Evolutionary conservation across 306 rosid species (phyloP), one percentile per base, ranked within the genome.

Genomic region (Lotus japonicus): DNA sequence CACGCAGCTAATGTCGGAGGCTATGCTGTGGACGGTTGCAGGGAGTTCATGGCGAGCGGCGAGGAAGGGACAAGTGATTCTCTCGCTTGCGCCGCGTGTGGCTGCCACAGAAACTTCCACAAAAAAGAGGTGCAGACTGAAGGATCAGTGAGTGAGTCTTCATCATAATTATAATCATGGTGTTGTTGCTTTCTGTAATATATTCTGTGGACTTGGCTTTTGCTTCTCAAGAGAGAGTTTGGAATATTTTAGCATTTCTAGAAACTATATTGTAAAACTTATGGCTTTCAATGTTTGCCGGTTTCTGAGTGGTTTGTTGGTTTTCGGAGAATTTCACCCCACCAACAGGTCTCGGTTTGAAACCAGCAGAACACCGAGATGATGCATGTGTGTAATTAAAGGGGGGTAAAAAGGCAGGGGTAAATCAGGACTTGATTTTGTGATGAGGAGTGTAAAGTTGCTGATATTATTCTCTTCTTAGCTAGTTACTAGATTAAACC

Each of bases 1-100:
- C 98, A 92, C 5, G 98, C 98, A 0, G 98, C 97, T 0, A 84
- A 83, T 1, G 89, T 90, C 0, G 97, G 98, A 39, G 98, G 98
- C 1, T 80, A 88, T 10, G 97, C 98, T 1, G 89, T 92, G 3
- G 98, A 92, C 9, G 98, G 98, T 6, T 92, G 98, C 73, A 68
- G 98, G 23, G 98, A 92, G 64, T 92, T 92, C 82, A 84, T 92
- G 92, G 97, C 95, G 0, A 75, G 88, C 18, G 87, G 85, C 2
- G 91, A 64, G 16, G 94, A 88, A 52, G 88, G 89, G 31, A 26
- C 31, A 45, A 60, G 13, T 13, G 86, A 39, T 31, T 84, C 91
- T 68, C 87, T 92, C 35, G 77, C 85, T 49, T 92, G 98, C 55
- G 98, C 97, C 4, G 98, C 98, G 12, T 92, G 98, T 26, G 88